phyloP scores from a whole-genome alignment of 306 rosid genomes.

The Morella rubra region DNA sequence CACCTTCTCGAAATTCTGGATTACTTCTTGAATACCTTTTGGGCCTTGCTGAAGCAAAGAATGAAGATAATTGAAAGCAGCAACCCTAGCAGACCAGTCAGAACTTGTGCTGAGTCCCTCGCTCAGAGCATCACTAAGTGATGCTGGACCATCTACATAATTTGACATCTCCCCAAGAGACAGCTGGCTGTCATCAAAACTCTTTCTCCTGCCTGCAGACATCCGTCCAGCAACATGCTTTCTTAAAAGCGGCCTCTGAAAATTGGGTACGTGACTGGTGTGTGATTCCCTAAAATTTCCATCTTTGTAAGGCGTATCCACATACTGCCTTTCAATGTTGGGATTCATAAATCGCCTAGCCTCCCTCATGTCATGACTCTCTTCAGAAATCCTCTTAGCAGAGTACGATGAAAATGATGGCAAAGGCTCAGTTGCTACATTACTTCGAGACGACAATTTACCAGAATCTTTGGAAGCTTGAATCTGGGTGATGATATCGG shows the following conservation, averaged over 20 bases:
- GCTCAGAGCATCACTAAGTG: constrained; percentile 85
- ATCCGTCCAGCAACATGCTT: constrained; percentile 73
- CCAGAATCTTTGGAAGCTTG: constrained; percentile 92
- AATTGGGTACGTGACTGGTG: constrained; percentile 76
- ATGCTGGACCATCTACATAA: constrained; percentile 71
- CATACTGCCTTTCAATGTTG: constrained; percentile 61
- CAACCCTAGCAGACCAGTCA: constrained; percentile 95
- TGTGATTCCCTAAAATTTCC: constrained; percentile 75
- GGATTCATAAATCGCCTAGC: constrained; percentile 59
- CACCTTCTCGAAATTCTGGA: constrained; percentile 93
- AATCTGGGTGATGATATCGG: constrained; percentile 92
- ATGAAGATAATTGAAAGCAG: constrained; percentile 89
- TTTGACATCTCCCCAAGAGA: constrained; percentile 71
- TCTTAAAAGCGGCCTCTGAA: constrained; percentile 93
- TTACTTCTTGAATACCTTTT: constrained; percentile 84
- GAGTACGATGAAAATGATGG: constrained; percentile 59
- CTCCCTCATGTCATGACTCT: constrained; percentile 60
- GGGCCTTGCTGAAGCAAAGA: constrained; percentile 90
- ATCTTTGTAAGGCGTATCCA: constrained; percentile 66
- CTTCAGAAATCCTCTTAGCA: constrained; percentile 64
- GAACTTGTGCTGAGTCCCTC: constrained; percentile 94
- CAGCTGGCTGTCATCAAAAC: constrained; percentile 88
- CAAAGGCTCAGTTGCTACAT: constrained; percentile 50
- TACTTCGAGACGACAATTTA: constrained; percentile 51
- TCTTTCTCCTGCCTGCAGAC: constrained; percentile 83